These are phyloP conservation scores for Plasmodium coatneyi DNA, from an alignment of 169 alveolate genomes.

Conservation along the genomic window DNA sequence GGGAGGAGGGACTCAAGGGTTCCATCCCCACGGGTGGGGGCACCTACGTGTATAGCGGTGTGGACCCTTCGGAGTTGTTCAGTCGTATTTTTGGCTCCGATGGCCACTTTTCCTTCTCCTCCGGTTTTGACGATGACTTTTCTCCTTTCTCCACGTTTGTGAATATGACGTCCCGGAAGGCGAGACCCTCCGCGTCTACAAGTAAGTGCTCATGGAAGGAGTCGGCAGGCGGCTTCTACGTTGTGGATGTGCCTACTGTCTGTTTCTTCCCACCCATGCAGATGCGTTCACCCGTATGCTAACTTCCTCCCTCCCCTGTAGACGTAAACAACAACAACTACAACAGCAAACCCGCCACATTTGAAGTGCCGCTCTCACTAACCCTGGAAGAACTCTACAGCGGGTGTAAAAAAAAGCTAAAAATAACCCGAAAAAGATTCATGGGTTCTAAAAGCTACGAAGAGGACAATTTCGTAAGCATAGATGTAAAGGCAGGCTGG, in stretches of 20 bases:
- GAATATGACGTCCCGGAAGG: constrained; percentile 77
- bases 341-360: constrained; percentile 78
- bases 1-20: constrained; percentile 96
- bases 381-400: constrained; percentile 84
- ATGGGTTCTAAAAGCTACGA: constrained; percentile 82
- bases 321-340: constrained; percentile 40
- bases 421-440: constrained; percentile 88
- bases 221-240: background rate
- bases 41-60: constrained; percentile 81
- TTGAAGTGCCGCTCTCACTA: constrained; percentile 87
- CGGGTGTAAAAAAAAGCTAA: constrained; percentile 88
- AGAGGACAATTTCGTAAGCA: constrained; percentile 88
- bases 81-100: constrained; percentile 87
- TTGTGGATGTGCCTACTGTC: background rate
- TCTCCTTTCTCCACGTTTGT: constrained; percentile 82
- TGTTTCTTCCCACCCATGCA: background rate
- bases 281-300: background rate
- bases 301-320: constrained; percentile 1
- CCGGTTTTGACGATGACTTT: constrained; percentile 84
- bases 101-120: constrained; percentile 81
- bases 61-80: constrained; percentile 88
- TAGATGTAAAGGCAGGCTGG: constrained; percentile 91
- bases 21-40: constrained; percentile 79
- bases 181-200: constrained; percentile 74
- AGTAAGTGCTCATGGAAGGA: constrained; percentile 5